These are phyloP conservation scores for Leersia perrieri DNA, from an alignment of 176 grass and related monocot species.

Conservation along the genomic window DNA sequence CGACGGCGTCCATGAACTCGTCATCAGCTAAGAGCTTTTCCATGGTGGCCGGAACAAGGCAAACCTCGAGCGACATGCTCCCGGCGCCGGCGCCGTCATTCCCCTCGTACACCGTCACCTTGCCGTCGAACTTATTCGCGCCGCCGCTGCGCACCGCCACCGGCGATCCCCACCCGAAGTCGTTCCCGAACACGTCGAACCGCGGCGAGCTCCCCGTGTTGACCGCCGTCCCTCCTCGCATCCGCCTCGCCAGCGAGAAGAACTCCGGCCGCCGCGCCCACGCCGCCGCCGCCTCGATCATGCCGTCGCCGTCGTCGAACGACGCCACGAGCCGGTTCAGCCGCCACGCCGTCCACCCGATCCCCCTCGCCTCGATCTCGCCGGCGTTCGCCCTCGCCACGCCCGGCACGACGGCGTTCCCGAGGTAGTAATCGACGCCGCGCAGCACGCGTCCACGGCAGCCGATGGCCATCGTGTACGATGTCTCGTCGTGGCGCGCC, in stretches of 20 bases:
- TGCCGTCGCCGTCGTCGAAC: not conserved
- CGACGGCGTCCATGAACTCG: slow-evolving; percentile 20
- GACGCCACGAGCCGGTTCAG: slow-evolving; percentile 20
- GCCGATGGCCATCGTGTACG: slow-evolving; percentile 15
- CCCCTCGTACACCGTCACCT: slow-evolving; percentile 30
- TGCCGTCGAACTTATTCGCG: slow-evolving; percentile 43
- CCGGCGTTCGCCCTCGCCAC: not conserved
- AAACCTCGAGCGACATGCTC: slow-evolving; percentile 19
- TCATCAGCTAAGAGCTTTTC: slow-evolving; percentile 7
- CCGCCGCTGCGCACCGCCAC: slow-evolving; percentile 29
- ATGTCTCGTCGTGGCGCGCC: slow-evolving; percentile 18
- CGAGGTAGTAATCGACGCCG: slow-evolving; percentile 21
- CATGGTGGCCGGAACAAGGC: slow-evolving; percentile 7
- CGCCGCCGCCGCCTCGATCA: not conserved
- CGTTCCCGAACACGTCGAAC: slow-evolving; percentile 45
- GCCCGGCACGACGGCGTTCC: slow-evolving; percentile 10
- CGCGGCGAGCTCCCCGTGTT: slow-evolving; percentile 35
- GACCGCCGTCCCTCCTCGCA: not conserved
- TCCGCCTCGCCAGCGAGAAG: not conserved
- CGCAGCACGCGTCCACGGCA: not conserved
- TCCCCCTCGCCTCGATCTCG: slow-evolving; percentile 3
- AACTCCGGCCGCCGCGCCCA: not conserved
- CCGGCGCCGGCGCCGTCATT: not conserved
- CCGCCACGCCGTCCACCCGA: slow-evolving; percentile 12
- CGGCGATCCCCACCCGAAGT: slow-evolving; percentile 56